Percentiles rank a stretch among this genome's conserved stretches.
Evolutionary conservation across 2,329 filamentous ascomycete species (phyloP).

Genomic region (Arthroderma uncinatum): DNA sequence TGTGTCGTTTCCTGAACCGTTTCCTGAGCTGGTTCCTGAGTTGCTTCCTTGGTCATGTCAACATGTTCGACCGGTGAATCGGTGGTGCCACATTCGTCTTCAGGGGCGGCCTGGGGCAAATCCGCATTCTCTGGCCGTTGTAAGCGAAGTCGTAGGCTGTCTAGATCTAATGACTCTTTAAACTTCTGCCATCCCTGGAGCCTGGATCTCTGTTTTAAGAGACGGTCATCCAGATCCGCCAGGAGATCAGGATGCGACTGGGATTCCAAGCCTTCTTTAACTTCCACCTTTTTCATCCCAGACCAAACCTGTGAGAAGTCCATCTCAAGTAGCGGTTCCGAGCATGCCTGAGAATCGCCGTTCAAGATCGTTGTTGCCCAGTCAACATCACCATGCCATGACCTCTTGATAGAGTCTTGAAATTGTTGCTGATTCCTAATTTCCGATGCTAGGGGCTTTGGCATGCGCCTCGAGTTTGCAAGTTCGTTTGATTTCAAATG

Average conservation of each 20-base stretch:
- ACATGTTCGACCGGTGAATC: not conserved
- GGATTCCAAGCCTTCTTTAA: constrained; percentile 31
- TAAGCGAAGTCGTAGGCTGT: not conserved
- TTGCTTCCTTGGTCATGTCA: not conserved
- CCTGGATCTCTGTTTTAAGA: constrained; percentile 55
- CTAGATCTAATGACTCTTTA: constrained; percentile 27
- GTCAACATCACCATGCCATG: constrained; percentile 66
- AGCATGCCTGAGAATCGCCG: constrained; percentile 48
- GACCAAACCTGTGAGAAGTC: constrained; percentile 63
- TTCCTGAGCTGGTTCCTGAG: too few species aligned
- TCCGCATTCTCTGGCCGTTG: not conserved
- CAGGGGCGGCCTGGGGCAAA: not conserved
- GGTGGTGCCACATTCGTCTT: not conserved
- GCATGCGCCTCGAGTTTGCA: constrained; percentile 16
- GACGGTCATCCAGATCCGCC: constrained; percentile 58
- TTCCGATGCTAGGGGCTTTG: constrained; percentile 4
- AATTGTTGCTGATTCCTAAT: constrained; percentile 19
- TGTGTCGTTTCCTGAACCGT: too few species aligned
- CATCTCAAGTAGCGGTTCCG: constrained; percentile 53
- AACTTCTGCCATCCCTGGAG: constrained; percentile 66
- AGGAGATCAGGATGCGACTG: constrained; percentile 34
- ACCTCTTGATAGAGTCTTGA: constrained; percentile 52
- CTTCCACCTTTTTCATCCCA: constrained; percentile 47
- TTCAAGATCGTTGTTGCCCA: constrained; percentile 63
- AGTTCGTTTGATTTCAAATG: constrained; percentile 51